phyloP scores from a whole-genome alignment of 2,329 filamentous ascomycete species.

The Fusarium odoratissimum region DNA sequence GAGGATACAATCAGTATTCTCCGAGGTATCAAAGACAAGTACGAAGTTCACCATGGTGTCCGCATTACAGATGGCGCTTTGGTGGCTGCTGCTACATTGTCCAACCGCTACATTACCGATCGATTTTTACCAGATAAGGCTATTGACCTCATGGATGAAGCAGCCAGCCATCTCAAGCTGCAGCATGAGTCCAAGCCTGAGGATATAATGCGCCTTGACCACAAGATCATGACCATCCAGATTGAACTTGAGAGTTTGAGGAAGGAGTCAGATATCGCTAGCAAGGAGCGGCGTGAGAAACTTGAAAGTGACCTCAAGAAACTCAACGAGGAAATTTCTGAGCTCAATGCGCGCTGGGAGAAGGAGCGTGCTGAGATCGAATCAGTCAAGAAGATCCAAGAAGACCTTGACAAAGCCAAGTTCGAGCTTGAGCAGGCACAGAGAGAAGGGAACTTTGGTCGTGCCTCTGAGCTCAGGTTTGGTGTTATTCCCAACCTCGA shows the following conservation, averaged over 20 bases:
- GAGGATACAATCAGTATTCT: conserved; percentile 95
- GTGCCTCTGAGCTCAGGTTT: conserved; percentile 91
- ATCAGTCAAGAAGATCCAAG: conserved; percentile 85
- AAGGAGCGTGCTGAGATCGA: conserved; percentile 89
- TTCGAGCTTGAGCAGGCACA: conserved; percentile 90
- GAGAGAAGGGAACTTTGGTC: conserved; percentile 86
- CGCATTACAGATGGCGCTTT: conserved; percentile 92
- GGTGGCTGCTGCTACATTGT: conserved; percentile 90
- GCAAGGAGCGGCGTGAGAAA: conserved; percentile 87
- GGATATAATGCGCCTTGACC: conserved; percentile 89
- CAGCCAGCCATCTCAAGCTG: conserved; percentile 86
- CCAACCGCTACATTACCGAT: conserved; percentile 96
- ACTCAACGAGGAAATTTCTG: conserved; percentile 80
- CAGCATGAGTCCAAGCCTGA: conserved; percentile 98
- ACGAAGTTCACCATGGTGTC: conserved; percentile 97
- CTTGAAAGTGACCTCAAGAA: conserved; percentile 80
- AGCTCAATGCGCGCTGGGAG: conserved; percentile 87
- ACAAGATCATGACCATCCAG: conserved; percentile 96
- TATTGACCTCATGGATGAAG: conserved; percentile 96
- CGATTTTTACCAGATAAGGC: conserved; percentile 97
- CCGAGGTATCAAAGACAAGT: conserved; percentile 95
- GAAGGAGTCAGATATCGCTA: conserved; percentile 92
- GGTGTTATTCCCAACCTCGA: conserved; percentile 86
- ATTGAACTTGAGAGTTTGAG: conserved; percentile 95
- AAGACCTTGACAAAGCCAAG: conserved; percentile 86